Evolutionary conservation across 2,329 filamentous ascomycete genomes (phyloP).

Genomic region (Aspergillus oerlinghausenensis): DNA sequence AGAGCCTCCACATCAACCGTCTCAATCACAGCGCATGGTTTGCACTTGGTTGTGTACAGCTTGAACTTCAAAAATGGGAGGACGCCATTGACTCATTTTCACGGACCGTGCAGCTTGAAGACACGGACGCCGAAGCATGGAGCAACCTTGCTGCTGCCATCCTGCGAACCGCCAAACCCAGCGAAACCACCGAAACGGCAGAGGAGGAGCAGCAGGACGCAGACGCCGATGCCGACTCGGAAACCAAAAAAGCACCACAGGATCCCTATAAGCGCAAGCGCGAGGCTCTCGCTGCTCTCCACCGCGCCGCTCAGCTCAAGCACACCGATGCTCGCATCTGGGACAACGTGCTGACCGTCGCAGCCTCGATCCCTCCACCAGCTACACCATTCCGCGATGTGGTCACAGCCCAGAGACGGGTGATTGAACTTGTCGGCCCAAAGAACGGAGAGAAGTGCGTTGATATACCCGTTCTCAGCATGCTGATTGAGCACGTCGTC

Average conservation of each 20-base stretch:
- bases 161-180: conserved; percentile 47
- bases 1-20: conserved; percentile 73
- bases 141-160: conserved; percentile 87
- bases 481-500: conserved; percentile 68
- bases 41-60: conserved; percentile 78
- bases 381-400: conserved; percentile 64
- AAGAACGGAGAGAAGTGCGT: conserved; percentile 70
- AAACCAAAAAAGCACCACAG: conserved; percentile 12
- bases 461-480: conserved; percentile 67
- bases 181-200: conserved; percentile 11
- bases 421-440: conserved; percentile 67
- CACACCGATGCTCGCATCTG: conserved; percentile 88
- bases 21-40: conserved; percentile 84
- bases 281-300: conserved; percentile 79
- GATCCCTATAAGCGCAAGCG: conserved; percentile 61
- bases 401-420: conserved; percentile 65
- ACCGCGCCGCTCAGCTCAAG: conserved; percentile 77
- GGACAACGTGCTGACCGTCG: conserved; percentile 91
- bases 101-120: conserved; percentile 76
- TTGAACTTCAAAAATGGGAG: conserved; percentile 71
- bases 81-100: conserved; percentile 80
- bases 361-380: conserved; percentile 70
- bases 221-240: conserved; percentile 19
- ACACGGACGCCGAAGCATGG: conserved; percentile 88
- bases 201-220: conserved; percentile 27